Evolutionary conservation across 805 yeast genomes (phyloP).

Genomic region (Hanseniaspora mollemarum): DNA sequence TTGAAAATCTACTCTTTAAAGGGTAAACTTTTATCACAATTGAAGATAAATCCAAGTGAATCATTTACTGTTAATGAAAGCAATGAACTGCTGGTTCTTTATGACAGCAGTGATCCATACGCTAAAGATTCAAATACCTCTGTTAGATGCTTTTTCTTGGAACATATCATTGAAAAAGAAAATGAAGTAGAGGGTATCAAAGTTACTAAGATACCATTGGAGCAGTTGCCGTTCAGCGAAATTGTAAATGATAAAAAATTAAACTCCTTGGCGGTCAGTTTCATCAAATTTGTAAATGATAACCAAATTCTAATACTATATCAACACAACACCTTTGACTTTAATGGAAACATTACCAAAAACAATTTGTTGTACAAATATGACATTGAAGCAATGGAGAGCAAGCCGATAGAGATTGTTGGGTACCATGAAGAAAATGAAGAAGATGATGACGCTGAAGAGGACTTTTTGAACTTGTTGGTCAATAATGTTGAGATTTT

Average conservation of each 20-base stretch:
- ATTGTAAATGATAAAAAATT: not conserved
- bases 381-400: slow-evolving; percentile 15
- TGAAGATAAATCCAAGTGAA: slow-evolving; percentile 5
- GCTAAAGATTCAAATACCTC: not conserved
- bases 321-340: slow-evolving; percentile 9
- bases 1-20: slow-evolving; percentile 7
- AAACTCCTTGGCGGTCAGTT: not conserved
- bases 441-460: slow-evolving; percentile 15
- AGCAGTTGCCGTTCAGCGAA: slow-evolving; percentile 7
- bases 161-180: slow-evolving; percentile 1
- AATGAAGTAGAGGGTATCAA: slow-evolving; percentile 12
- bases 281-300: slow-evolving; percentile 4
- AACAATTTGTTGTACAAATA: slow-evolving; percentile 11
- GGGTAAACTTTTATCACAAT: slow-evolving; percentile 11
- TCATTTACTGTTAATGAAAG: slow-evolving; percentile 9
- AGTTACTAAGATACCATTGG: slow-evolving; percentile 12
- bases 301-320: slow-evolving; percentile 7
- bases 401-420: not conserved
- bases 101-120: not conserved
- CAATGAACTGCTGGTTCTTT: slow-evolving; percentile 10
- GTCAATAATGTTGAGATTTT: slow-evolving; percentile 7
- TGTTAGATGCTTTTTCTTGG: slow-evolving; percentile 11
- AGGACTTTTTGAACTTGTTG: slow-evolving; percentile 1
- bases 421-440: slow-evolving; percentile 10
- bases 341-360: slow-evolving; percentile 6